Conservation (phyloP, 2,329 filamentous ascomycete genomes). For the Coniochaeta pulveracea region DNA sequence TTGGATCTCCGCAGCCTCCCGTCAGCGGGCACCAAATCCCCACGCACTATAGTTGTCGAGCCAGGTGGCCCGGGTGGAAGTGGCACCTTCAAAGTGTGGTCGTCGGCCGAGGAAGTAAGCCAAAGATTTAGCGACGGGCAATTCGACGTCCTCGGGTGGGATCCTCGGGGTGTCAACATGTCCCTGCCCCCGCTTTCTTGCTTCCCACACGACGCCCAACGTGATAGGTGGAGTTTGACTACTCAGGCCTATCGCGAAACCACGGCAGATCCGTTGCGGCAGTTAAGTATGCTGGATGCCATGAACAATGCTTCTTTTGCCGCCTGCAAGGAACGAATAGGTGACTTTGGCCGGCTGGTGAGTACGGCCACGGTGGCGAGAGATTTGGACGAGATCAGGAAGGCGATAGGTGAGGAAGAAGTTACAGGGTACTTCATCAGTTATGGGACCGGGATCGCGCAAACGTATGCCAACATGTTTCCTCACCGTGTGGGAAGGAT, state of each 20-base stretch:
- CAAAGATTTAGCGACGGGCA: slow-evolving; percentile 27
- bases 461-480: slow-evolving; percentile 40
- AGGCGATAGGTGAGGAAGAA: slow-evolving; percentile 31
- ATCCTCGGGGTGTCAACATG: slow-evolving; percentile 39
- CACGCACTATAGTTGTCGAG: slow-evolving; percentile 35
- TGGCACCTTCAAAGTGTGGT: slow-evolving; percentile 30
- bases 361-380: slow-evolving; percentile 33
- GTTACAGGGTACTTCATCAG: slow-evolving; percentile 37
- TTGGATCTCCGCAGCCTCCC: too few species aligned
- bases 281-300: slow-evolving; percentile 32
- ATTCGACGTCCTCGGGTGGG: slow-evolving; percentile 40
- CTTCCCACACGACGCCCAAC: slow-evolving; percentile 31
- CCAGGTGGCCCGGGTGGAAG: slow-evolving; percentile 39
- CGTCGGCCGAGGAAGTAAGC: slow-evolving; percentile 22
- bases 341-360: slow-evolving; percentile 34
- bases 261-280: slow-evolving; percentile 17
- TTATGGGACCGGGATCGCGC: slow-evolving; percentile 40
- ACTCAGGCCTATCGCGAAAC: slow-evolving; percentile 26
- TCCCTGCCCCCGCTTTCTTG: slow-evolving; percentile 33
- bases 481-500: slow-evolving; percentile 34
- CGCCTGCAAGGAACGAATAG: slow-evolving; percentile 29
- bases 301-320: slow-evolving; percentile 31
- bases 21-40: slow-evolving; percentile 25
- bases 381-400: slow-evolving; percentile 36
- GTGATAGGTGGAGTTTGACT: slow-evolving; percentile 33